These are phyloP conservation scores for Solanum hybrid DNA, from an alignment of 305 asterid genomes.

Conservation along the genomic window DNA sequence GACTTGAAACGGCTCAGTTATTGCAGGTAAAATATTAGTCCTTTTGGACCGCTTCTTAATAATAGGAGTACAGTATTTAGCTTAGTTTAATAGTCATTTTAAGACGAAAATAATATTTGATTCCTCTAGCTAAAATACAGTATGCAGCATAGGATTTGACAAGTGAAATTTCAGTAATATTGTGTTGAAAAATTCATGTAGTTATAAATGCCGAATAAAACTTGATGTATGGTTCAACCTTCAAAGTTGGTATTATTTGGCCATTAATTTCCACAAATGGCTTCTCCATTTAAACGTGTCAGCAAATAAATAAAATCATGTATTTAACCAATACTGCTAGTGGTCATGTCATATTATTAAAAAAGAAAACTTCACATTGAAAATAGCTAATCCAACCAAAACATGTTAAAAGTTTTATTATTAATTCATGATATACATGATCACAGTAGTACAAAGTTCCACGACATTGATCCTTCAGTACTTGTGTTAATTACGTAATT, in stretches of 20 bases:
- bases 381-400: neutral
- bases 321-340: neutral
- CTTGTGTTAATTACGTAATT: neutral
- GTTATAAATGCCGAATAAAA: neutral
- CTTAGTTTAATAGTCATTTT: no score
- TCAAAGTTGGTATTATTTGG: neutral
- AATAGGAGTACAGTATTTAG: no score
- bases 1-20: neutral
- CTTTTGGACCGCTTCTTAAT: no score
- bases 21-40: neutral
- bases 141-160: neutral
- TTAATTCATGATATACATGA: neutral
- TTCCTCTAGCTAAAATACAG: neutral
- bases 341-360: neutral
- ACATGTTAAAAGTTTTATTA: neutral
- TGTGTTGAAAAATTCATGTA: neutral
- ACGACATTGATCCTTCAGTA: neutral
- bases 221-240: neutral
- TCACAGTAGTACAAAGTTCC: neutral
- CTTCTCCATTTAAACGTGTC: neutral
- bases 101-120: neutral
- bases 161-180: neutral
- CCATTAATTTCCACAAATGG: neutral
- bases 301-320: neutral
- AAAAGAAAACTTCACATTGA: neutral